phyloP scores from a whole-genome alignment of 2,329 filamentous ascomycete genomes.

The Coniella lustricola region DNA sequence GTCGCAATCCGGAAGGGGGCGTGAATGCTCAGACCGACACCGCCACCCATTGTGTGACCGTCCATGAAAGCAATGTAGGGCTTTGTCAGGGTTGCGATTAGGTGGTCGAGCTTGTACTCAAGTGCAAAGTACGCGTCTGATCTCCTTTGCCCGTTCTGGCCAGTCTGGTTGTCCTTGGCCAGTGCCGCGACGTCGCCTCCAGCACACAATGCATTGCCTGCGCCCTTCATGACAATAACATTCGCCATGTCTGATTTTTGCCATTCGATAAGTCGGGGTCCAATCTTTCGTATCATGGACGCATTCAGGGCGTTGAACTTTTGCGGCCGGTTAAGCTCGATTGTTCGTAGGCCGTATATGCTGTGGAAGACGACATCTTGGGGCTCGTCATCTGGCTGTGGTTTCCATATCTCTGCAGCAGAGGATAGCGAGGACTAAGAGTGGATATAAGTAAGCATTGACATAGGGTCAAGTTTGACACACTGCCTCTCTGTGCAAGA shows the following conservation, averaged over 20 bases:
- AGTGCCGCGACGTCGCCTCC: constrained; percentile 84
- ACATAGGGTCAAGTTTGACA: too few species aligned
- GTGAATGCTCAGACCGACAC: constrained; percentile 88
- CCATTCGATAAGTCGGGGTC: constrained; percentile 86
- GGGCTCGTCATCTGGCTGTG: constrained; percentile 62
- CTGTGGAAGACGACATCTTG: constrained; percentile 92
- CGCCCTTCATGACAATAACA: constrained; percentile 84
- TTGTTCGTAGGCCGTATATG: constrained; percentile 79
- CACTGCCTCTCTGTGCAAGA: not conserved
- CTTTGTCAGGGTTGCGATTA: constrained; percentile 89
- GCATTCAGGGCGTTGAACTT: constrained; percentile 90
- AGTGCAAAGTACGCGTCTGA: constrained; percentile 84
- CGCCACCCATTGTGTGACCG: constrained; percentile 96
- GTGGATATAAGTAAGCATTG: constrained; percentile 8
- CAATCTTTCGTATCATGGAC: constrained; percentile 93
- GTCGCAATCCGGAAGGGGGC: constrained; percentile 95
- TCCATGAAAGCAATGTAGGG: constrained; percentile 96
- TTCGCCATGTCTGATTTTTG: constrained; percentile 91
- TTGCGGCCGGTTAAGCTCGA: constrained; percentile 87
- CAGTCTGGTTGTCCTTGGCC: constrained; percentile 63
- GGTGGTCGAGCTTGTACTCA: constrained; percentile 94
- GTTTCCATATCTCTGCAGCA: constrained; percentile 29
- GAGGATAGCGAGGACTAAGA: constrained; percentile 3
- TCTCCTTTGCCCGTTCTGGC: constrained; percentile 61
- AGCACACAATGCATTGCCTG: constrained; percentile 84